Base-by-base conservation (phyloP, 805 yeast species). In the Dipodascus albidus region DNA sequence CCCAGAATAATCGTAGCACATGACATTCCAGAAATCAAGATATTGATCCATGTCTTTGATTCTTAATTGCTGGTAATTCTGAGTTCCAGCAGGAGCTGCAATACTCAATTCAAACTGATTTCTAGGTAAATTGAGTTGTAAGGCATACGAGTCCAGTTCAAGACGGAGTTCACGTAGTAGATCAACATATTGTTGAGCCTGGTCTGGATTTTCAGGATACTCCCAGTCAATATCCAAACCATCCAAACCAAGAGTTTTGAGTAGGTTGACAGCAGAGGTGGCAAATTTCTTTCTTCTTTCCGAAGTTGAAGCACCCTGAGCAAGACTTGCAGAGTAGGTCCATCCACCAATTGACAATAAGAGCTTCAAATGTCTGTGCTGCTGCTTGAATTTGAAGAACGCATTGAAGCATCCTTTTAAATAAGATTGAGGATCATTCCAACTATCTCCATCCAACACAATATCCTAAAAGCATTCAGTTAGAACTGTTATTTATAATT, bases 151-250 rank as follows among this genome's bases (percentile, higher is more conserved):
- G 53, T 72, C 68, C 53, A 85, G 63, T 31, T 62, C 71, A 1
- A 15, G 48, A 47, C 80, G 71, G 23, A 81, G 59, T 15, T 53
- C 55, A 47, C 60, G 59, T 19, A 84, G 65, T 42, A 87, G 57
- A 2, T 63, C 60, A 1, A 76, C 70, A 56, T 80, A 74, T 41
- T 66, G 62, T 0, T 60, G 49, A 1, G 80, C 79, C 56, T 85
- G 82, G 0, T 64, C 62, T 2, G 63, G 61, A 47, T 65, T 72
- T 4, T 67, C 64, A 0, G 96, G 96, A 62, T 82, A 91, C 67
- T 91, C 99, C 96, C 96, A 91, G 68, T 91, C 99, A 24, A 91
- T 70, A 66, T 93, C 98, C 49, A 91, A 70, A 0, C 99, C 98
- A 65, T 93, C 97, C 62, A 93, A 82, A 0, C 85, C 83, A 63